Base-by-base conservation (phyloP, 148 eudicot species). In the Simmondsia chinensis region DNA sequence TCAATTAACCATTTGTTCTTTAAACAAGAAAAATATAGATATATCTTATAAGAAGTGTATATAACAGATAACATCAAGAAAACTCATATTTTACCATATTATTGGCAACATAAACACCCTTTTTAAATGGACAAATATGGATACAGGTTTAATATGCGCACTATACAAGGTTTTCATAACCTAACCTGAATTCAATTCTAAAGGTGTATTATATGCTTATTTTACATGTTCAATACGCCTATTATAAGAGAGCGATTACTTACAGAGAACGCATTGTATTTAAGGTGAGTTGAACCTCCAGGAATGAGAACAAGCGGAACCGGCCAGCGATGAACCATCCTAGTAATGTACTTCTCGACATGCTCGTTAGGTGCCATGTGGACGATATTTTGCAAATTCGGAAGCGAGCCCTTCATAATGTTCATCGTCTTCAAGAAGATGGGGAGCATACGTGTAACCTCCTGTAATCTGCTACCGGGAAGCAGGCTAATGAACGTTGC, bases 381-480 rank as follows among this genome's bases (percentile, higher is more conserved):
- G 61, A 91, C 49, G 33, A 73, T 49, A 7, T 52, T 28, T 20
- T 66, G 66, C 68, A 82, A 54, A 21, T 76, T 72, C 21, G 83
- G 39, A 52, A 79, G 52, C 33, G 71, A 46, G 43, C 38, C 71
- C 50, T 74, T 75, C 50, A 91, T 40, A 45, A 67, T 47, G 46
- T 70, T 59, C 76, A 85, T 39, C 39, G 95, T 60, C 23, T 65
- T 60, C 24, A 59, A 61, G 69, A 74, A 91, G 42, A 91, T 79
- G 14, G 95, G 68, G 60, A 86, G 79, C 99, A 91, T 91, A 30
- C 94, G 95, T 12, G 59, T 64, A 11, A 91, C 95, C 69, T 85
- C 99, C 68, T 85, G 99, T 43, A 82, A 64, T 74, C 99, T 80
- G 77, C 97, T 85, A 58, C 99, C 95, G 49, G 99, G 95, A 68